Percentiles rank a stretch among this genome's conserved stretches.
phyloP scores from a whole-genome alignment of 306 rosid species.

The Phaseolus lunatus region DNA sequence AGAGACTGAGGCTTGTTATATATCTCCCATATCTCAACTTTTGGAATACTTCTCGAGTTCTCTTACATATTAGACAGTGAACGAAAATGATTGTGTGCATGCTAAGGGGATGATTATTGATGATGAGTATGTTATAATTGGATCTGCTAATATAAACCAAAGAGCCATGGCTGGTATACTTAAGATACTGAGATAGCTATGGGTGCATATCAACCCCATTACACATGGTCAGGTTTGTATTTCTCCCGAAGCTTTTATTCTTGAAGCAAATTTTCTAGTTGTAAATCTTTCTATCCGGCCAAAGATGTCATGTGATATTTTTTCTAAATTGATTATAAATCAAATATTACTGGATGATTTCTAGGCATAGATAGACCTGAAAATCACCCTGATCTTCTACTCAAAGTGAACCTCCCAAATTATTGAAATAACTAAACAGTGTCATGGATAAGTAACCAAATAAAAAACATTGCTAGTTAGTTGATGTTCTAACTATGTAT shows the following conservation, averaged over 20 bases:
- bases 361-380: constrained; percentile 3
- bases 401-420: constrained; percentile 21
- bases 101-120: constrained; percentile 95
- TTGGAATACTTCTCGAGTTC: constrained; percentile 1
- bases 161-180: constrained; percentile 96
- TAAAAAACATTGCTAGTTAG: constrained; percentile 27
- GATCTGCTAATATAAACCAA: constrained; percentile 98
- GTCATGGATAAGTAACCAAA: constrained; percentile 21
- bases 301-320: neutral
- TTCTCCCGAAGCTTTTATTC: constrained; percentile 26
- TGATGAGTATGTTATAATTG: constrained; percentile 86
- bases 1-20: neutral
- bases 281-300: constrained; percentile 9
- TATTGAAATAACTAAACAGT: constrained; percentile 31
- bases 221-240: constrained; percentile 90
- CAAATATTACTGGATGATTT: constrained; percentile 12
- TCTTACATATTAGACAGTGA: constrained; percentile 18
- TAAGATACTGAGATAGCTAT: constrained; percentile 97
- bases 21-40: neutral
- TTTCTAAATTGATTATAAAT: constrained; percentile 7
- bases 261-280: constrained; percentile 6
- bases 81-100: constrained; percentile 66
- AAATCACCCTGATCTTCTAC: constrained; percentile 30
- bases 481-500: constrained; percentile 25
- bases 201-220: constrained; percentile 95